Conservation (phyloP, 805 yeast genomes). For the Saturnispora serradocipensis region DNA sequence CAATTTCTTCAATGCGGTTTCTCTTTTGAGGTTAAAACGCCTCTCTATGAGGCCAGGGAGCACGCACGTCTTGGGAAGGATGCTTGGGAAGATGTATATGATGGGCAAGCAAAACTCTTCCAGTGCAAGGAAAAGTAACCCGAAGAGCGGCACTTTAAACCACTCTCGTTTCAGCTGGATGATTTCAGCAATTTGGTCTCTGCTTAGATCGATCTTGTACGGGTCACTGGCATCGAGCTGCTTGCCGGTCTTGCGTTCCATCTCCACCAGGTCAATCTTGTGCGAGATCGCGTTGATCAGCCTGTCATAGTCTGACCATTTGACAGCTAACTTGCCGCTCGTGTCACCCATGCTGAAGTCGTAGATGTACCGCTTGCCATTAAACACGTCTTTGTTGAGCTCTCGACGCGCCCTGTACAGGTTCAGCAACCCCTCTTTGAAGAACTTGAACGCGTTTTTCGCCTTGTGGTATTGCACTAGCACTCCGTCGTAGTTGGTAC, state of each 20-base stretch:
- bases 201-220: conserved; percentile 15
- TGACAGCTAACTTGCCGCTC: conserved; percentile 16
- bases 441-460: conserved; percentile 34
- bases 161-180: conserved; percentile 43
- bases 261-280: conserved; percentile 17
- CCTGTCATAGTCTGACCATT: conserved; percentile 10
- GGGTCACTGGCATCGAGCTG: conserved; percentile 6
- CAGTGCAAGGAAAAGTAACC: conserved; percentile 40
- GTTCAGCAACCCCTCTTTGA: conserved; percentile 47
- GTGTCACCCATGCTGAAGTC: conserved; percentile 21
- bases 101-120: conserved; percentile 50
- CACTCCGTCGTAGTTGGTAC: conserved; percentile 3
- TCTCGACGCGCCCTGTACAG: conserved; percentile 39
- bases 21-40: conserved; percentile 1
- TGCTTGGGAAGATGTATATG: conserved; percentile 42
- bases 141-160: conserved; percentile 50
- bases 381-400: conserved; percentile 21
- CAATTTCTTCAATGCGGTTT: neutral
- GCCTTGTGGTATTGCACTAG: conserved; percentile 15
- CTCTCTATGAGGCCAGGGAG: conserved; percentile 30
- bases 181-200: conserved; percentile 43
- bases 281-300: conserved; percentile 22
- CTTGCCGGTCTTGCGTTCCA: conserved; percentile 13
- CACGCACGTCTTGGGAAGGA: conserved; percentile 56
- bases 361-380: conserved; percentile 21